A percentile compares a stretch with the other conserved stretches of the same genome.
These are phyloP conservation scores for button mushroom (Agaricus bisporus) DNA, from an alignment of 768 basidiomycete species.

Conservation along the genomic window DNA sequence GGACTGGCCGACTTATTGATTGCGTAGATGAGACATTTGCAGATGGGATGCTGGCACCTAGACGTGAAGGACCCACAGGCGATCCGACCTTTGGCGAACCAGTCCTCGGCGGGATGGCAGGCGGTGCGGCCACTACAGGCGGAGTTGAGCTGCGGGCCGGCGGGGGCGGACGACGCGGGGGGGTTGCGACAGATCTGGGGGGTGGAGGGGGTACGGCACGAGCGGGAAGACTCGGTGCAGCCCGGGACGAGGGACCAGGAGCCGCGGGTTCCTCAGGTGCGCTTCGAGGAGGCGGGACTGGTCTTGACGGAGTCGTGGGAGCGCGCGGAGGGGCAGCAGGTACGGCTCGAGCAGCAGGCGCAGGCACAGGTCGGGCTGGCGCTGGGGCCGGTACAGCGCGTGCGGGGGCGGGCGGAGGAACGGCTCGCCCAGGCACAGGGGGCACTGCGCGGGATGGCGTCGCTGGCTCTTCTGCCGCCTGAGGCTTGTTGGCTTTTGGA, in stretches of 20 bases:
- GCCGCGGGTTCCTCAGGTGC: not conserved
- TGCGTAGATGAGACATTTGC: conserved; percentile 18
- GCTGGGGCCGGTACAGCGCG: conserved; percentile 25
- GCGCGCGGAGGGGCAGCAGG: conserved; percentile 1
- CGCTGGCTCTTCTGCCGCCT: not conserved
- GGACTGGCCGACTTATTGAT: conserved; percentile 21
- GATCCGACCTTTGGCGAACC: conserved; percentile 30
- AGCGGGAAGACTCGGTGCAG: conserved; percentile 15
- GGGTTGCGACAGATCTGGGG: conserved; percentile 22
- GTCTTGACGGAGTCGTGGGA: conserved; percentile 6
- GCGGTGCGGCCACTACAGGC: conserved; percentile 24
- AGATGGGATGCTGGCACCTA: conserved; percentile 26
- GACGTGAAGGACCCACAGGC: conserved; percentile 30
- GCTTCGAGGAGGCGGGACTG: not conserved
- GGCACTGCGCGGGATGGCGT: not conserved
- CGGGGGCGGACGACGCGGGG: conserved; percentile 21
- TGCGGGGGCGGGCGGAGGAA: conserved; percentile 26
- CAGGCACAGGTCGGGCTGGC: conserved; percentile 8
- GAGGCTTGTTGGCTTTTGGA: conserved; percentile 34
- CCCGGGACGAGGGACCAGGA: not conserved
- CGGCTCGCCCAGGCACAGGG: conserved; percentile 23
- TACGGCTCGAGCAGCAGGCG: not conserved
- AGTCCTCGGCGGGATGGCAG: conserved; percentile 18
- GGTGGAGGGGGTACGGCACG: conserved; percentile 24
- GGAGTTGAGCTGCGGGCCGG: conserved; percentile 31